A percentile compares a stretch with the other conserved stretches of the same genome.
Conservation (phyloP, 176 grass and related monocot genomes). For the Carex scoparia region DNA sequence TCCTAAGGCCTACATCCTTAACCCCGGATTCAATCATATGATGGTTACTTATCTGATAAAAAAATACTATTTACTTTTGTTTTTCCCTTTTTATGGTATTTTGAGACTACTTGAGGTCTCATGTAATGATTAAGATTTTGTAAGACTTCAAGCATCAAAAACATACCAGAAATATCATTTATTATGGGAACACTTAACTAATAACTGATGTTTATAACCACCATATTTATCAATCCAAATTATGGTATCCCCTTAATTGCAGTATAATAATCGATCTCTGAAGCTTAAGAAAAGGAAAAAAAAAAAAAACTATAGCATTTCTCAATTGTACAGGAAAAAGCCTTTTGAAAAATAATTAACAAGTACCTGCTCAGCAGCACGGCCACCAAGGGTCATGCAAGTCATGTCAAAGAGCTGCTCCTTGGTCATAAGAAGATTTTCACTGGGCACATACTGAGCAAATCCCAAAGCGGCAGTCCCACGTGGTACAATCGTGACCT, state of each 20-base stretch:
- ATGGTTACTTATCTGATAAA: neutral
- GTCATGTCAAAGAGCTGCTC: constrained; percentile 91
- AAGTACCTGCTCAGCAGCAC: constrained; percentile 83
- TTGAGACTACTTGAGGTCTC: neutral
- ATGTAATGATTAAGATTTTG: neutral
- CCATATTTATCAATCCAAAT: neutral
- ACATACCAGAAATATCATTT: neutral
- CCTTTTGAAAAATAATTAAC: neutral
- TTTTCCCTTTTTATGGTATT: neutral
- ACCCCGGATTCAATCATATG: no score
- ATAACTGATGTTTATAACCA: neutral
- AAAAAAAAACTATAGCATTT: neutral
- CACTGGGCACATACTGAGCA: constrained; percentile 81
- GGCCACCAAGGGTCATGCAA: constrained; percentile 86
- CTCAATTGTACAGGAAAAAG: neutral
- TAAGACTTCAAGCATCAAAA: neutral
- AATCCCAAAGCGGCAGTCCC: constrained; percentile 87
- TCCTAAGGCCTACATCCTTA: no score
- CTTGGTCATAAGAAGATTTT: constrained; percentile 94
- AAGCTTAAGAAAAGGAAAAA: neutral
- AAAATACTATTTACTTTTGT: neutral
- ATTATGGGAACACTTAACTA: neutral
- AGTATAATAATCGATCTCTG: neutral
- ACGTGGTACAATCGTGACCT: constrained; percentile 93
- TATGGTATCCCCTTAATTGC: neutral